phyloP scores from a whole-genome alignment of 2,329 filamentous ascomycete species.

The Dothistroma pini region DNA sequence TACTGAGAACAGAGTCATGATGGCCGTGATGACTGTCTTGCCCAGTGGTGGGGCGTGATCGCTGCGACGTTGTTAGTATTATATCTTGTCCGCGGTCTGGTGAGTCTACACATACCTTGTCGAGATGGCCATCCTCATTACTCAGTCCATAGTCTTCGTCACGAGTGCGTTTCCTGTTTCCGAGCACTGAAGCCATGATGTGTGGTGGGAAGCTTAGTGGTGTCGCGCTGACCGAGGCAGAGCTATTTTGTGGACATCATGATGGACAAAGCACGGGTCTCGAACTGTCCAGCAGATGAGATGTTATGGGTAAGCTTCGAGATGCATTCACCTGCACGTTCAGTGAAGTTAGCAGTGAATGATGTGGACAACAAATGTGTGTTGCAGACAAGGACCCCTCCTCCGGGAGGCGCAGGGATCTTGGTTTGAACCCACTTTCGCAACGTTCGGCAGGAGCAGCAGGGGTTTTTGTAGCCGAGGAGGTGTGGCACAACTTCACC shows the following conservation, averaged over 20 bases:
- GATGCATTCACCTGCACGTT: not conserved
- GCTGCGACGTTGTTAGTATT: constrained; percentile 12
- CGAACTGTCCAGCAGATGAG: not conserved
- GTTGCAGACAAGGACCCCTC: not conserved
- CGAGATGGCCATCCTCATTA: constrained; percentile 11
- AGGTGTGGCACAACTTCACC: not conserved
- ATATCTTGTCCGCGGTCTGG: not conserved
- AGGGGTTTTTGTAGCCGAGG: not conserved
- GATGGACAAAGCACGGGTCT: not conserved
- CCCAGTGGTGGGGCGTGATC: constrained; percentile 21
- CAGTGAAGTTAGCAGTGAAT: not conserved
- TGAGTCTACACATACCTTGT: constrained; percentile 15
- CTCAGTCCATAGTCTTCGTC: constrained; percentile 14
- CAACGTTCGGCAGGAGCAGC: not conserved
- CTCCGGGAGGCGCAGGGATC: not conserved
- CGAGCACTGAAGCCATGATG: constrained; percentile 13
- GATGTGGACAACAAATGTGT: constrained; percentile 10
- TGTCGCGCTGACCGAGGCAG: constrained; percentile 5
- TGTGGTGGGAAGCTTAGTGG: not conserved
- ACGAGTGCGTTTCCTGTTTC: constrained; percentile 19
- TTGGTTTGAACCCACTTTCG: not conserved
- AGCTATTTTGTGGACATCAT: not conserved
- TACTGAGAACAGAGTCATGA: constrained; percentile 31
- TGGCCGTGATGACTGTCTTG: constrained; percentile 16
- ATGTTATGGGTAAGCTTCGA: not conserved